These are phyloP conservation scores for Trametes elegans DNA, from an alignment of 768 basidiomycete species.

Conservation along the genomic window DNA sequence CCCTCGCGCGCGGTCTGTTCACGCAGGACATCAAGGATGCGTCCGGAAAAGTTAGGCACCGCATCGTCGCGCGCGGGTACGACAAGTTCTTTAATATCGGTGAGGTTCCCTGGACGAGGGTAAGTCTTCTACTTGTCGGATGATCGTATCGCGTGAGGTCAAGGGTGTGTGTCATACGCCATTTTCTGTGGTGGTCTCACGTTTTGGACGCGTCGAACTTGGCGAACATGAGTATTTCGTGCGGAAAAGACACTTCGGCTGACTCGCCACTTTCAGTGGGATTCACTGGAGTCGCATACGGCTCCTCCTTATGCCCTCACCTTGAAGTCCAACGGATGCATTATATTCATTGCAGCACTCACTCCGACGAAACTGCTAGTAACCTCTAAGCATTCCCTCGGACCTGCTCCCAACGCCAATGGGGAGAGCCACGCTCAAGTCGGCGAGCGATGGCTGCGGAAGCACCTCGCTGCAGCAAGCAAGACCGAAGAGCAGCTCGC, in stretches of 20 bases:
- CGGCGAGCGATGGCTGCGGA: conserved; percentile 80
- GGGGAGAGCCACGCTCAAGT: conserved; percentile 70
- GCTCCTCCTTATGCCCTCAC: conserved; percentile 80
- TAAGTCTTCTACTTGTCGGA: conserved; percentile 42
- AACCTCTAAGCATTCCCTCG: conserved; percentile 92
- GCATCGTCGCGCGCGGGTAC: conserved; percentile 88
- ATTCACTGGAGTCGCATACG: conserved; percentile 64
- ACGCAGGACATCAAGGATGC: conserved; percentile 46
- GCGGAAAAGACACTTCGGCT: neutral
- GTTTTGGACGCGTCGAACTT: too few relatives aligned
- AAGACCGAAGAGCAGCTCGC: conserved; percentile 79
- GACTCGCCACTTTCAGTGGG: conserved; percentile 58
- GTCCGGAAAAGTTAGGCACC: conserved; percentile 35
- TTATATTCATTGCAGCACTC: conserved; percentile 91
- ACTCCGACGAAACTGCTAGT: conserved; percentile 72
- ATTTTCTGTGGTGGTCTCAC: too few relatives aligned
- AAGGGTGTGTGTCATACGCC: too few relatives aligned
- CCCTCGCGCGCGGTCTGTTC: conserved; percentile 91
- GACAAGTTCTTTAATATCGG: conserved; percentile 99
- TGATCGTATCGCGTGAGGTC: too few relatives aligned
- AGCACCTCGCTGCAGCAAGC: conserved; percentile 58
- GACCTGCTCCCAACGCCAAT: conserved; percentile 35
- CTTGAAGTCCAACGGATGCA: conserved; percentile 94
- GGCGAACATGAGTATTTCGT: too few relatives aligned
- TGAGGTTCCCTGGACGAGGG: conserved; percentile 93